Conservation (phyloP, 2,329 filamentous ascomycete genomes). For the Monosporascus sp. region DNA sequence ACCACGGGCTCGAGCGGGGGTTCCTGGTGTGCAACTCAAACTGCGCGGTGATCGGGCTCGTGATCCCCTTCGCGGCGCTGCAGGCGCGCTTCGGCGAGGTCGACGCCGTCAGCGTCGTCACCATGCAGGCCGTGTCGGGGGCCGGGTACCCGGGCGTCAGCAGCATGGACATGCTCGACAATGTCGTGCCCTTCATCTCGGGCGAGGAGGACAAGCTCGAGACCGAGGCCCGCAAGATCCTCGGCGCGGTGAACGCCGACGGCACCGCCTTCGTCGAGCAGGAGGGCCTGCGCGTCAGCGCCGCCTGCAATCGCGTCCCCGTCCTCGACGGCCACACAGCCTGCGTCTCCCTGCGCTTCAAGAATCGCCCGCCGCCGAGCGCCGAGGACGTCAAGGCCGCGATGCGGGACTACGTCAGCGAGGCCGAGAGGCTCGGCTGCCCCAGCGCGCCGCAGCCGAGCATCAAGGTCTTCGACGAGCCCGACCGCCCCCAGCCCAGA, state of each 20-base stretch:
- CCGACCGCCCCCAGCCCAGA: slow-evolving; percentile 84
- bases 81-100: slow-evolving; percentile 82
- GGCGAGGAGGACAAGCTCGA: slow-evolving; percentile 97
- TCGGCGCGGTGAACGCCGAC: slow-evolving; percentile 68
- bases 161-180: slow-evolving; percentile 94
- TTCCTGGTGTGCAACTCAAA: slow-evolving; percentile 98
- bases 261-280: slow-evolving; percentile 74
- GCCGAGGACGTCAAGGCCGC: slow-evolving; percentile 74
- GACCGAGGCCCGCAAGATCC: slow-evolving; percentile 90
- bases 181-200: slow-evolving; percentile 87
- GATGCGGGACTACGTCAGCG: slow-evolving; percentile 73
- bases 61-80: slow-evolving; percentile 89
- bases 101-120: slow-evolving; percentile 72
- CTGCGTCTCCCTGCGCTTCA: slow-evolving; percentile 85
- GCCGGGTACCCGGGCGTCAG: slow-evolving; percentile 87
- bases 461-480: slow-evolving; percentile 85
- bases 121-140: slow-evolving; percentile 90
- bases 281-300: slow-evolving; percentile 67
- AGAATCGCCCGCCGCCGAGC: slow-evolving; percentile 65
- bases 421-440: slow-evolving; percentile 78
- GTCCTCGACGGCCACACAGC: slow-evolving; percentile 93
- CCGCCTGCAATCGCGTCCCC: slow-evolving; percentile 89
- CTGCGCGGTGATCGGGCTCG: slow-evolving; percentile 93
- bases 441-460: slow-evolving; percentile 77
- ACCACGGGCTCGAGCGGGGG: slow-evolving; percentile 70